A percentile compares a stretch with the other conserved stretches of the same genome.
Conservation (phyloP, 2,329 filamentous ascomycete species). For the Epichloe gansuensis region DNA sequence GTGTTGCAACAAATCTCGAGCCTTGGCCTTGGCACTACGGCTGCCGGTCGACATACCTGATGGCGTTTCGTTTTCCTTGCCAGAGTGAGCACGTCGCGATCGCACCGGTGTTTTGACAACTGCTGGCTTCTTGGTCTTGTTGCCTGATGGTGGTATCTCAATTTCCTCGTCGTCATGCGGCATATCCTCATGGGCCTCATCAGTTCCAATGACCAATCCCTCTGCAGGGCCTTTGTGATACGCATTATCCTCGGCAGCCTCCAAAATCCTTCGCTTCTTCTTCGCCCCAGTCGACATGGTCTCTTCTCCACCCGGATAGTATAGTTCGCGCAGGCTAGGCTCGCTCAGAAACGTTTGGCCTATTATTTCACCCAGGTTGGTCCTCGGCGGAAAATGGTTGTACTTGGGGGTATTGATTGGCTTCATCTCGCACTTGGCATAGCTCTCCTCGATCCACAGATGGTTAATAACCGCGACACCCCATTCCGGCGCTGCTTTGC, state of each 20-base stretch:
- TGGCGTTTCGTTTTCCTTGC: slow-evolving; percentile 78
- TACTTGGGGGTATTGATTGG: slow-evolving; percentile 63
- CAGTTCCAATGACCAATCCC: slow-evolving; percentile 31
- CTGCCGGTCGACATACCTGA: slow-evolving; percentile 53
- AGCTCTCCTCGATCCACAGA: slow-evolving; percentile 94
- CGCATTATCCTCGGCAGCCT: slow-evolving; percentile 38
- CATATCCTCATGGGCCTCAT: slow-evolving; percentile 30
- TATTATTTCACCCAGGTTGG: slow-evolving; percentile 85
- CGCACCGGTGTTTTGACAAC: slow-evolving; percentile 26
- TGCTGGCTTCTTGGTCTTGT: slow-evolving; percentile 9
- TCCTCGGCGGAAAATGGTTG: slow-evolving; percentile 73
- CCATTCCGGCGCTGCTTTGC: slow-evolving; percentile 84
- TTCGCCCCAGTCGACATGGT: slow-evolving; percentile 28
- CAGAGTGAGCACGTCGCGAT: slow-evolving; percentile 34
- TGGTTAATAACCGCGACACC: slow-evolving; percentile 83
- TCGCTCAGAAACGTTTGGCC: slow-evolving; percentile 75
- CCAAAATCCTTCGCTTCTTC: slow-evolving; percentile 36
- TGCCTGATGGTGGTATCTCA: slow-evolving; percentile 19
- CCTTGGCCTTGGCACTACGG: slow-evolving; percentile 79
- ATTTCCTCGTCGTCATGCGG: slow-evolving; percentile 26
- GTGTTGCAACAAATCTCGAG: slow-evolving; percentile 61
- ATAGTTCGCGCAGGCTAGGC: slow-evolving; percentile 46
- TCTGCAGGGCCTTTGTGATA: slow-evolving; percentile 33
- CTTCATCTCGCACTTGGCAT: slow-evolving; percentile 72
- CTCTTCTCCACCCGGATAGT: slow-evolving; percentile 50